A percentile compares a stretch with the other conserved stretches of the same genome.
These are phyloP conservation scores for Casuarina equisetifolia DNA, from an alignment of 306 rosid species.

Conservation along the genomic window DNA sequence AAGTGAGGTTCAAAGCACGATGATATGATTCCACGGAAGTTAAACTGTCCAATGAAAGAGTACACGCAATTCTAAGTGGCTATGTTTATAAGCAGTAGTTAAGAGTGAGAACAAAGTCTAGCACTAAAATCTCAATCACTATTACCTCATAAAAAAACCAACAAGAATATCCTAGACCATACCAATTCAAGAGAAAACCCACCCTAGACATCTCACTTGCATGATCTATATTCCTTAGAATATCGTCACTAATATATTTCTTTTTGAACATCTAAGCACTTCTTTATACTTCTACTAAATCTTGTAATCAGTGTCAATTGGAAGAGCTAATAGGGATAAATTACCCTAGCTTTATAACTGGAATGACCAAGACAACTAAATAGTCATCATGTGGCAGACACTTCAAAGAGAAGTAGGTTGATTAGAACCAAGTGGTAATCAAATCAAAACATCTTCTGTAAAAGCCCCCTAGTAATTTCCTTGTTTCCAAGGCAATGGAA, in stretches of 20 bases:
- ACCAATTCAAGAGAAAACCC: background rate
- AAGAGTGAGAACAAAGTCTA: conserved; percentile 21
- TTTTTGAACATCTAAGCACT: background rate
- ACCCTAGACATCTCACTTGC: conserved; percentile 18
- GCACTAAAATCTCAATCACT: conserved; percentile 14
- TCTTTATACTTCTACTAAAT: background rate
- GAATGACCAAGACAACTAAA: conserved; percentile 6
- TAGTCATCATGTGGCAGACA: conserved; percentile 8
- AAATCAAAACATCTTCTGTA: conserved; percentile 1
- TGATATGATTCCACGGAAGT: conserved; percentile 96
- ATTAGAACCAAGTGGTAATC: background rate
- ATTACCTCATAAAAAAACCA: conserved; percentile 10
- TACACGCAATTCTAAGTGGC: conserved; percentile 30
- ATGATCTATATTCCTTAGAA: conserved; percentile 20
- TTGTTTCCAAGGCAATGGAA: conserved; percentile 10
- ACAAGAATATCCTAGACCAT: background rate
- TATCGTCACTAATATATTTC: background rate
- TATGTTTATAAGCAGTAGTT: conserved; percentile 21
- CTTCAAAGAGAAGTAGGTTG: background rate
- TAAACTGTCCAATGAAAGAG: conserved; percentile 79
- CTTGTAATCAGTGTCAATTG: background rate
- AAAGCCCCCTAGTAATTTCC: conserved; percentile 18
- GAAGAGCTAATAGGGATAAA: conserved; percentile 10
- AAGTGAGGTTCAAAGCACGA: conserved; percentile 99
- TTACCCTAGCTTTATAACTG: conserved; percentile 5